phyloP scores from a whole-genome alignment of 2,329 filamentous ascomycete genomes.

The Xylaria arbuscula region DNA sequence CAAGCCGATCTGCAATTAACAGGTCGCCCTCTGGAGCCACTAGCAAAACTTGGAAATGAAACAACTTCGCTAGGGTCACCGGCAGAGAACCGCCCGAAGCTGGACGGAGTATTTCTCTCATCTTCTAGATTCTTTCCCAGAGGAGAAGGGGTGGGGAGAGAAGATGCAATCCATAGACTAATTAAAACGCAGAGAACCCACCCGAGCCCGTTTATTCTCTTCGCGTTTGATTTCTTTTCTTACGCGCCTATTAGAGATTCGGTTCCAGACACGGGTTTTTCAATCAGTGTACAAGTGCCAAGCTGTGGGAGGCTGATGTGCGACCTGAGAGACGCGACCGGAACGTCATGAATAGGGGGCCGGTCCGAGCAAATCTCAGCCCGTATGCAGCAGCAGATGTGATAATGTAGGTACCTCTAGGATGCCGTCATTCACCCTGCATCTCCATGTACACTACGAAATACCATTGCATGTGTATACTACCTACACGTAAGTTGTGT shows the following conservation, averaged over 20 bases:
- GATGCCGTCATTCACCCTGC: slow-evolving; percentile 18
- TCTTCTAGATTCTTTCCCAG: slow-evolving; percentile 26
- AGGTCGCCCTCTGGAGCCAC: not conserved
- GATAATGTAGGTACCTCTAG: slow-evolving; percentile 6
- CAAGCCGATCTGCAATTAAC: slow-evolving; percentile 15
- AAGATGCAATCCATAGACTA: slow-evolving; percentile 4
- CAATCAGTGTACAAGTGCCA: slow-evolving; percentile 2
- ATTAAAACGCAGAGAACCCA: slow-evolving; percentile 17
- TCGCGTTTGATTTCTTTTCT: slow-evolving; percentile 21
- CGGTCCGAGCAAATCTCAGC: slow-evolving; percentile 13
- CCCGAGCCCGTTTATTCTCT: slow-evolving; percentile 12
- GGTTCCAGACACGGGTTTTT: slow-evolving; percentile 1
- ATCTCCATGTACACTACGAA: not conserved
- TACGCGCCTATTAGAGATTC: slow-evolving; percentile 11
- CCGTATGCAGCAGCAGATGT: not conserved
- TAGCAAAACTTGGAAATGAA: slow-evolving; percentile 21
- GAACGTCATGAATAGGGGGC: slow-evolving; percentile 22
- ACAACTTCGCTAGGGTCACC: slow-evolving; percentile 35
- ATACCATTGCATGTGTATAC: slow-evolving; percentile 1
- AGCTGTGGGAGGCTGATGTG: slow-evolving; percentile 17
- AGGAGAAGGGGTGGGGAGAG: slow-evolving; percentile 6
- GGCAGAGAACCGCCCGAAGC: slow-evolving; percentile 34
- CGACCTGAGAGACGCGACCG: slow-evolving; percentile 5
- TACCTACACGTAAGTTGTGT: too few relatives aligned
- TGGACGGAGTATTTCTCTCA: not conserved